Percentiles rank a stretch among this genome's conserved stretches.
phyloP scores from a whole-genome alignment of 2,329 filamentous ascomycete genomes.

The Colletotrichum higginsianum region DNA sequence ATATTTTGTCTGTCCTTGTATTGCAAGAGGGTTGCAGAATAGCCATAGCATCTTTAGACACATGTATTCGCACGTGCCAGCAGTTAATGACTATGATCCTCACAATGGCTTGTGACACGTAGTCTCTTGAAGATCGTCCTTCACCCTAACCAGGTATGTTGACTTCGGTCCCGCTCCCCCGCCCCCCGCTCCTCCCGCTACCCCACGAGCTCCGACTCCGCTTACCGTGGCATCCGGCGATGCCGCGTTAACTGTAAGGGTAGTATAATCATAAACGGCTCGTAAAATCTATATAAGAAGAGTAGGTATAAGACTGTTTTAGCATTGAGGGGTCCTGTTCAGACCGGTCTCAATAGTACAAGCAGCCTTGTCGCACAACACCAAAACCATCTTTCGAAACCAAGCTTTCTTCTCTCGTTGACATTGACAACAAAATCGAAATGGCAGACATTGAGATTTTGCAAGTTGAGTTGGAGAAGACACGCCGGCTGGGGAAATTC shows the following conservation, averaged over 20 bases:
- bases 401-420: not conserved
- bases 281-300: not conserved
- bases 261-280: not conserved
- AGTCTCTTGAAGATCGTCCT: not conserved
- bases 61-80: too few species aligned
- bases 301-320: not conserved
- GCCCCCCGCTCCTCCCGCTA: not conserved
- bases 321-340: not conserved
- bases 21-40: too few species aligned
- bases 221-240: not conserved
- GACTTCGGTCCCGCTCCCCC: not conserved
- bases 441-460: not conserved
- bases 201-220: conserved; percentile 6
- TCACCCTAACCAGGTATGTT: not conserved
- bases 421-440: not conserved
- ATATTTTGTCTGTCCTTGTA: too few species aligned
- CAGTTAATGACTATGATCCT: too few species aligned
- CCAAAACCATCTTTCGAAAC: not conserved
- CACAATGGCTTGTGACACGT: not conserved
- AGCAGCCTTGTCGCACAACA: not conserved
- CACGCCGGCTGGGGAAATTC: conserved; percentile 2
- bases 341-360: not conserved
- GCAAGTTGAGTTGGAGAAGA: not conserved
- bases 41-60: too few species aligned
- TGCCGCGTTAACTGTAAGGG: not conserved